Base-by-base conservation (phyloP, 257 asterid genomes). In the Verbena officinalis region DNA sequence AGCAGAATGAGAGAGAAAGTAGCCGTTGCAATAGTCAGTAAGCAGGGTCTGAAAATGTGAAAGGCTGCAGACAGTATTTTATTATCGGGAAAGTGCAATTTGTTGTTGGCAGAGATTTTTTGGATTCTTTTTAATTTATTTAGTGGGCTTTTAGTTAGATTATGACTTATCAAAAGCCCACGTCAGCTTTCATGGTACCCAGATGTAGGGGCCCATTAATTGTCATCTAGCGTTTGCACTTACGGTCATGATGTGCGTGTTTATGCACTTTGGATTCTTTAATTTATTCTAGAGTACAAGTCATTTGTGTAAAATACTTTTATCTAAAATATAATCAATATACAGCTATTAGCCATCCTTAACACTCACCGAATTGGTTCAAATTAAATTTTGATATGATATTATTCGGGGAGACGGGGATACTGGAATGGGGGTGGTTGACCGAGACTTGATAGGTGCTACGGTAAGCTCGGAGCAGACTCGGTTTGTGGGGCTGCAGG, bases 11-110 rank as follows among this genome's bases (percentile, higher is more conserved):
- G 54, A n/a, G 42, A 40, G 69, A 63, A 72, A 78, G 77, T 82
- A 82, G 83, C 88, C 88, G 85, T 82, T 82, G 55, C 59, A 51
- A 12, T 53, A 66, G 43, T 15, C 16, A 23, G 12, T 52, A 42
- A 40, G 59, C 11, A 50, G 49, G 30, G 49, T 53, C 72, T 45
- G 73, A 64, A 70, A 9, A 64, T 33, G 15, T 40, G 52, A 33
- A 54, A 36, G 5, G n/a, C n/a, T 19, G 36, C 9, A 10, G 14
- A 40, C 23, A 44, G 62, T 13, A 23, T 30, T 24, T 59, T 70
- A 27, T 27, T 55, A 54, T 71, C 46, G 78, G 73, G 64, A 81
- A 55, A 1, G 42, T 69, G 17, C 17, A 33, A 8, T 8, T 20
- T 43, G 0, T 1, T 2, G n/a, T 44, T 21, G 36, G 22, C 33